These are phyloP conservation scores for Aulographum hederae DNA, from an alignment of 2,329 filamentous ascomycete species.

Conservation along the genomic window DNA sequence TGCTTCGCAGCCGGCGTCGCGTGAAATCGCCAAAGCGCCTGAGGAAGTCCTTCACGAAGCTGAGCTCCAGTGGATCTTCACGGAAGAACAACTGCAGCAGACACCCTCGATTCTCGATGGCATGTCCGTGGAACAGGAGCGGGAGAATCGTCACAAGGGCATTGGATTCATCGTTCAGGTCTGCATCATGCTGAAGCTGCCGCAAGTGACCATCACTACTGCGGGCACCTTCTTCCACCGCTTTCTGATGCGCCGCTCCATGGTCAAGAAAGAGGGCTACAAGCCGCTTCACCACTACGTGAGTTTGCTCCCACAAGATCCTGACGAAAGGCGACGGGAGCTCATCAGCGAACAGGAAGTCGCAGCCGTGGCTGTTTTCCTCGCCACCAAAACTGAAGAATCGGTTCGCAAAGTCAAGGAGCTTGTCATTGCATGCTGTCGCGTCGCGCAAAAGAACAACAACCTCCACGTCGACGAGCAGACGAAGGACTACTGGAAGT, in stretches of 20 bases:
- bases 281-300: conserved; percentile 70
- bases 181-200: conserved; percentile 78
- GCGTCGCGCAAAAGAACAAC: conserved; percentile 86
- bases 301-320: conserved; percentile 9
- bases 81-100: conserved; percentile 60
- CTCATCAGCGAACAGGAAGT: conserved; percentile 37
- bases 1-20: background rate
- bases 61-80: conserved; percentile 76
- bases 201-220: conserved; percentile 80
- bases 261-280: conserved; percentile 51
- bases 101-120: conserved; percentile 77
- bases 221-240: conserved; percentile 90
- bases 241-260: conserved; percentile 80
- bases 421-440: conserved; percentile 80
- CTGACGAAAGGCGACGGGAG: too few relatives aligned
- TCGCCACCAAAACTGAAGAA: conserved; percentile 94
- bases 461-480: conserved; percentile 87
- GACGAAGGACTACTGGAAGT: conserved; percentile 95
- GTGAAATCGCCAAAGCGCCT: conserved; percentile 6
- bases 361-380: conserved; percentile 76
- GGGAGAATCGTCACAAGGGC: conserved; percentile 68
- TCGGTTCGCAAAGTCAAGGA: conserved; percentile 93
- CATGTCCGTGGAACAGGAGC: conserved; percentile 57
- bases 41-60: conserved; percentile 31
- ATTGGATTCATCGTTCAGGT: conserved; percentile 95